Conservation (phyloP, 768 basidiomycete genomes). For the Rhodotorula toruloides region DNA sequence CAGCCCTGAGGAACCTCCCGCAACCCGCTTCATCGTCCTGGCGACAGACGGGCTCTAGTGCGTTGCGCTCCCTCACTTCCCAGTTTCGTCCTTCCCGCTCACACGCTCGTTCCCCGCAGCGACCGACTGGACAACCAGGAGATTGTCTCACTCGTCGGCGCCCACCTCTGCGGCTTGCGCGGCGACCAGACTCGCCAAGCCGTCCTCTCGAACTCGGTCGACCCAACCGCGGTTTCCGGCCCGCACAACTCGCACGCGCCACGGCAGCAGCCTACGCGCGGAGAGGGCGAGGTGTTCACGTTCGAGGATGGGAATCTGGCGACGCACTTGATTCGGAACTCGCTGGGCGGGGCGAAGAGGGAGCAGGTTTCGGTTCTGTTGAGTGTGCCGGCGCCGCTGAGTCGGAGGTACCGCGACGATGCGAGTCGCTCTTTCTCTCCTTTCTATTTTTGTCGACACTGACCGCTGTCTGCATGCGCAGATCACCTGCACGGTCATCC, state of each 20-base stretch:
- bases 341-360: constrained; percentile 76
- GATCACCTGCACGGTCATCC: constrained; percentile 35
- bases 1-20: constrained; percentile 17
- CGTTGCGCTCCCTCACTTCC: neutral
- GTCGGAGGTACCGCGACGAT: constrained; percentile 75
- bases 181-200: constrained; percentile 39
- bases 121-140: constrained; percentile 66
- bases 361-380: constrained; percentile 57
- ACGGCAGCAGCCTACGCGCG: constrained; percentile 47
- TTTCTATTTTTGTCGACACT: neutral
- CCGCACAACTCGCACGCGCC: constrained; percentile 53
- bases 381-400: constrained; percentile 76
- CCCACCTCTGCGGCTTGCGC: constrained; percentile 65
- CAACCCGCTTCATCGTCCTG: constrained; percentile 72
- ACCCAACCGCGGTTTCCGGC: constrained; percentile 51
- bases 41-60: constrained; percentile 76
- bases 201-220: constrained; percentile 29
- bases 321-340: constrained; percentile 75
- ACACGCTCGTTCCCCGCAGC: constrained; percentile 39
- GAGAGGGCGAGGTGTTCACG: constrained; percentile 33
- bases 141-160: constrained; percentile 78
- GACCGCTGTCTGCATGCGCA: neutral
- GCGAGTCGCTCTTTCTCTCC: constrained; percentile 55
- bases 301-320: constrained; percentile 74
- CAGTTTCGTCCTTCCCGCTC: neutral